Base-by-base conservation (phyloP, 495 filamentous ascomycete species). In the Penicillium subrubescens region DNA sequence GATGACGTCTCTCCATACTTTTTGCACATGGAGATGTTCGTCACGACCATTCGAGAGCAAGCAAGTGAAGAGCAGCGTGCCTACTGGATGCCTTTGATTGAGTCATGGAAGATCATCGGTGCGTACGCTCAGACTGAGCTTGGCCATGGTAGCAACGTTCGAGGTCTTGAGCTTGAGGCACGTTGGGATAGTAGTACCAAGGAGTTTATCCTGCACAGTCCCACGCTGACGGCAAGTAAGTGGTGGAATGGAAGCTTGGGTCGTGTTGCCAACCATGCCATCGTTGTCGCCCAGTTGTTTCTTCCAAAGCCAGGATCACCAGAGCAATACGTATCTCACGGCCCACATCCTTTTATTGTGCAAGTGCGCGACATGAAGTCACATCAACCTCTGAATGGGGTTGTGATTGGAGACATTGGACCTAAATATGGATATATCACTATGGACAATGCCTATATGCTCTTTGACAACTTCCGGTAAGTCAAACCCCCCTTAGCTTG, bases 381-480 rank as follows among this genome's bases (percentile, higher is more conserved):
- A 0, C 78, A 81, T 54, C 69, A 75, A 50, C 77, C 80, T 0
- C 58, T 82, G 7, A 50, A 73, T 8, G 82, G 81, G 1, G 75
- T 84, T 27, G 74, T 78, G 1, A 74, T 83, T 31, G 82, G 82
- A 34, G 82, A 84, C 59, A 82, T 84, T 52, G 81, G 81, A 0
- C 76, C 78, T 0, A 84, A 83, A 46, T 80, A 81, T 53, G 82
- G 81, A 2, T 83, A 83, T 52, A 69, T 75, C 17, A 73, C 71
- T 5, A 81, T 82, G 77, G 82, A 84, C 59, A 84, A 83, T 59
- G 82, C 76, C 0, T 84, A 83, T 61, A 81, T 82, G 78, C 76
- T 82, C 8, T 84, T 84, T 66, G 65, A 83, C 54, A 63, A 80
- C 35, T 75, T 73, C 62, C 69, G 80, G 61, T 73, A 59, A 50